These are phyloP conservation scores for Fusarium torreyae DNA, from an alignment of 2,329 filamentous ascomycete genomes.

Conservation along the genomic window DNA sequence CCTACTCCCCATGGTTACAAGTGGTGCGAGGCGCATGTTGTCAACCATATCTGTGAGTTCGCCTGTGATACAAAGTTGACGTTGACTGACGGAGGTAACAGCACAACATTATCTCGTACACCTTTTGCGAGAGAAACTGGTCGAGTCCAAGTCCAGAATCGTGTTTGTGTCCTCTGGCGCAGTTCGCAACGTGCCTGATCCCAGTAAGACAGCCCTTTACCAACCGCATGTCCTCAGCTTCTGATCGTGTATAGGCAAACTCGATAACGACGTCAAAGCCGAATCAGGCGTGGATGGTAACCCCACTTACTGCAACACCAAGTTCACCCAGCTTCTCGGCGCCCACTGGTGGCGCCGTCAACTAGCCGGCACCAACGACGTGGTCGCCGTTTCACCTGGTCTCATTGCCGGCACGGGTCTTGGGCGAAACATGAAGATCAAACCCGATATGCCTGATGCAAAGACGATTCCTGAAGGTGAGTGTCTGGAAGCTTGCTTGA, in stretches of 20 bases:
- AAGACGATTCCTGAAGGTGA: constrained; percentile 64
- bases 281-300: constrained; percentile 53
- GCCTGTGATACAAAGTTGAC: not conserved
- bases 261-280: constrained; percentile 59
- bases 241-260: constrained; percentile 48
- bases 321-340: constrained; percentile 66
- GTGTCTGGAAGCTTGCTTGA: not conserved
- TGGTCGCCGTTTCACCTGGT: constrained; percentile 69
- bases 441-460: constrained; percentile 61
- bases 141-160: constrained; percentile 62
- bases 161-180: constrained; percentile 68
- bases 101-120: constrained; percentile 69
- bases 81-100: constrained; percentile 45
- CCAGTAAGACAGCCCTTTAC: constrained; percentile 47
- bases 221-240: not conserved
- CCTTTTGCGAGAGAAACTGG: constrained; percentile 64
- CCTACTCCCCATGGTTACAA: constrained; percentile 59
- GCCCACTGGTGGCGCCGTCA: constrained; percentile 71
- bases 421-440: constrained; percentile 51
- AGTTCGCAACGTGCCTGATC: constrained; percentile 58
- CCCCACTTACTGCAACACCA: constrained; percentile 60
- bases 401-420: constrained; percentile 66
- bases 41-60: constrained; percentile 67
- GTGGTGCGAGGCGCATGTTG: constrained; percentile 66
- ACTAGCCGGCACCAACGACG: constrained; percentile 59